phyloP scores from a whole-genome alignment of 345 rosid genomes.

The Clarkia xantiana region DNA sequence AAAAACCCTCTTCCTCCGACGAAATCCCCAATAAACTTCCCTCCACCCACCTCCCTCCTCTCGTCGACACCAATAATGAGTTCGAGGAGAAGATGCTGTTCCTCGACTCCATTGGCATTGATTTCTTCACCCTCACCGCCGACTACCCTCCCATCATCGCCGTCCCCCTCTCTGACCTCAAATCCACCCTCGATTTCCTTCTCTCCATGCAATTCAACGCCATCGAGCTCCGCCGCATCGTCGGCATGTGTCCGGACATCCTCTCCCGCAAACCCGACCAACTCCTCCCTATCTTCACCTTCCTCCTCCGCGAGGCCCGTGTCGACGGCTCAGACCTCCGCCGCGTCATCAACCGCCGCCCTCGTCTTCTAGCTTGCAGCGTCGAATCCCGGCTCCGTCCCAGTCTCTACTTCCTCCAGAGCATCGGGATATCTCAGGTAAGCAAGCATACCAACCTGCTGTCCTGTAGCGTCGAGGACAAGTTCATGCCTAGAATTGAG shows the following conservation, averaged over 20 bases:
- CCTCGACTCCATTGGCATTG: constrained; percentile 75
- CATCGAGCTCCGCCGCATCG: constrained; percentile 47
- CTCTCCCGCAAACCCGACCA: constrained; percentile 26
- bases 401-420: constrained; percentile 61
- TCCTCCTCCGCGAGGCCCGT: constrained; percentile 79
- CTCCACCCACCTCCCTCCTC: constrained; percentile 12
- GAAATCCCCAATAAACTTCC: constrained; percentile 23
- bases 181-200: constrained; percentile 54
- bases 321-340: constrained; percentile 40
- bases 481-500: constrained; percentile 51
- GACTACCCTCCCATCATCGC: constrained; percentile 45
- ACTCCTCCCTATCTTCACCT: constrained; percentile 53
- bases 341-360: constrained; percentile 59
- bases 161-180: constrained; percentile 31
- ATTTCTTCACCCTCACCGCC: constrained; percentile 37
- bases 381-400: constrained; percentile 55
- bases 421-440: constrained; percentile 59
- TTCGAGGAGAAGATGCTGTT: constrained; percentile 60
- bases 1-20: constrained; percentile 22
- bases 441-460: constrained; percentile 53
- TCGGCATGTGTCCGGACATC: constrained; percentile 66
- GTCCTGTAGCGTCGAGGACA: constrained; percentile 69
- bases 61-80: constrained; percentile 18
- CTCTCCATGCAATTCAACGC: constrained; percentile 38
- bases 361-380: constrained; percentile 56